Conservation (phyloP, 1,139 yeast genomes). For the Hanseniaspora uvarum region DNA sequence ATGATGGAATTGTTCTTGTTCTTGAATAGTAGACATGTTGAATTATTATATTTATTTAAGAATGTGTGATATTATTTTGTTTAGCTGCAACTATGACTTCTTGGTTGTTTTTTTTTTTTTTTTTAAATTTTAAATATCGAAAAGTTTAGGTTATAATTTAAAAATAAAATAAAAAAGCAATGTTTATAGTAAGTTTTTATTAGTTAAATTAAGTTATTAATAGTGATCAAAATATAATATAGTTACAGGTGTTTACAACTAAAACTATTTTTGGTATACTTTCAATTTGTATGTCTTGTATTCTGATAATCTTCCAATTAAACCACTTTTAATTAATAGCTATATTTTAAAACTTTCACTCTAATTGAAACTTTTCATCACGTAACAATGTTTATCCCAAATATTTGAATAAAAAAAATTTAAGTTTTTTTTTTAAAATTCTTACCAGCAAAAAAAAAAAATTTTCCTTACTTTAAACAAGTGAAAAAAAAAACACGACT, state of each 20-base stretch:
- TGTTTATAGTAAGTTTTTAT: not conserved
- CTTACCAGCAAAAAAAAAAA: not conserved
- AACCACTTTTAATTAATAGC: not conserved
- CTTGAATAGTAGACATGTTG: slow-evolving; percentile 8
- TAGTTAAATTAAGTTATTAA: not conserved
- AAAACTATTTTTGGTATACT: not conserved
- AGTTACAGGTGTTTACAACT: not conserved
- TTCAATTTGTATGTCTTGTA: no score
- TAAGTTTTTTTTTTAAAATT: not conserved
- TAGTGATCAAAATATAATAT: not conserved
- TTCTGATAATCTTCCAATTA: not conserved
- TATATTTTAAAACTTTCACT: not conserved
- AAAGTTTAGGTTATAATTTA: not conserved
- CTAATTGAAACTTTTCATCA: not conserved
- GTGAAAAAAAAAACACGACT: slow-evolving; percentile 6
- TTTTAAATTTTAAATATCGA: no score
- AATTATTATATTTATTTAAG: not conserved
- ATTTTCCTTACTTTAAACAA: not conserved
- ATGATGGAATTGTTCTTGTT: slow-evolving; percentile 14
- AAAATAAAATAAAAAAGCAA: not conserved
- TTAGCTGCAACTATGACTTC: no score
- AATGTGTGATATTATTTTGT: not conserved
- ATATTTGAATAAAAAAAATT: no score
- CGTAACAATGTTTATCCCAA: not conserved
- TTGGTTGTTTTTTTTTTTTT: not conserved